Base-by-base conservation (phyloP, 305 asterid species). In the Rubia balearica region DNA sequence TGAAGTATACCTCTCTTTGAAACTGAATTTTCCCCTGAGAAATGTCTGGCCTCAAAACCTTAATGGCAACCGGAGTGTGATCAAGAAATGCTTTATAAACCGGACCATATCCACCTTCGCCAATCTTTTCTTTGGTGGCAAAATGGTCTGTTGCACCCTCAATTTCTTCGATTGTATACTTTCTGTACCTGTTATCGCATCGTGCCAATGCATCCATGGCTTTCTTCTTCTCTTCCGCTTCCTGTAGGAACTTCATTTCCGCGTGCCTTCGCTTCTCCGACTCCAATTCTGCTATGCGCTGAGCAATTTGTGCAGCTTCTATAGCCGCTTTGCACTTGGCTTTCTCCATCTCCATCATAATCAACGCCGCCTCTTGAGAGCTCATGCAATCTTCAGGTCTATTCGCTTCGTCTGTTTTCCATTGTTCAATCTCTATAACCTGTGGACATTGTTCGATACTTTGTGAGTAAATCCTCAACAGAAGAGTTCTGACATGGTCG, bases 21-120 rank as follows among this genome's bases (percentile, higher is more conserved):
- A 92, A 92, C 71, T 92, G 98, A 77, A 74, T 81, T 49, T 87
- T 83, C 27, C 97, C 98, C 78, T 81, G 83, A 42, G 85, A 56
- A 43, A 80, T 68, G 53, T 84, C 85, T 6, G 84, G 61, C 68
- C 81, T 75, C 38, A 84, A 65, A 75, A 81, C 84, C 75, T 84
- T 83, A 46, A 83, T 79, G 64, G 88, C 88, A 70, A 81, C 85
- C 36, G 81, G 38, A 7, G 84, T 83, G 69, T 81, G 82, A 77
- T 79, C 88, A 65, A 83, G 75, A 65, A 24, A 43, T 48, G 73
- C 88, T 70, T 75, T 77, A 73, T 62, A 83, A 42, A 81, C 88
- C 7, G 85, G 84, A 60, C 84, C 84, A 69, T 83, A 83, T 71
- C 88, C 88, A 57, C 88, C 88, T 79, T 83, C 88, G 41, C 88